Percentiles rank a stretch among this genome's conserved stretches.
phyloP scores from a whole-genome alignment of 345 rosid genomes.

The Melaleuca quinquenervia region DNA sequence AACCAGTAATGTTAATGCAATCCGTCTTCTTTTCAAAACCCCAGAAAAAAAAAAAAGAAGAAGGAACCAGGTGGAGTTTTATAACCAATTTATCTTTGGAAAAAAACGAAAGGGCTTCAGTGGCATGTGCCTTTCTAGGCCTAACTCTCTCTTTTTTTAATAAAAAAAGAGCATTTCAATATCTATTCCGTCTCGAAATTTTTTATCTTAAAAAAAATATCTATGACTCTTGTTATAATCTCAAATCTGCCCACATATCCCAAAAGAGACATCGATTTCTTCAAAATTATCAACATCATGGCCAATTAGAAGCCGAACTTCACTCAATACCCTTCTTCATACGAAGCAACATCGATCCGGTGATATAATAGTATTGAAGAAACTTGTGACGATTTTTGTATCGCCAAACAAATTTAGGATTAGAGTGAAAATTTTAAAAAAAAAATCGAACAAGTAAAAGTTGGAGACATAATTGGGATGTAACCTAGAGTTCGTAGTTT shows the following conservation, averaged over 20 bases:
- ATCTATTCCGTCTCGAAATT: not conserved
- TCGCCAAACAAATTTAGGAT: not conserved
- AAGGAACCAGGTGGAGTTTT: not conserved
- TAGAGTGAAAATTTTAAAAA: not conserved
- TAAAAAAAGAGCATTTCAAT: not conserved
- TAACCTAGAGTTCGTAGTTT: not conserved
- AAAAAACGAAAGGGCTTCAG: not conserved
- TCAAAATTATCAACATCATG: not conserved
- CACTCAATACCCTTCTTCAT: not conserved
- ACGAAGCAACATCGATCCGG: accelerated
- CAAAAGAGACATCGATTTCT: not conserved
- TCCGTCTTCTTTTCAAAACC: not conserved
- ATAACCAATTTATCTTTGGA: not conserved
- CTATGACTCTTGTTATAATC: not conserved
- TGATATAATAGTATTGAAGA: not conserved
- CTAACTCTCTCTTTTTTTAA: too few relatives aligned
- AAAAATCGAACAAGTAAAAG: not conserved
- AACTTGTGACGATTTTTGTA: accelerated
- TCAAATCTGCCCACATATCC: not conserved
- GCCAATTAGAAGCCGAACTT: not conserved
- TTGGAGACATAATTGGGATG: not conserved
- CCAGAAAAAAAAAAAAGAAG: not conserved
- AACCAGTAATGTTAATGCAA: not conserved
- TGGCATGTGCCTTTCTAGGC: not conserved
- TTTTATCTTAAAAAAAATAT: not conserved